Evolutionary conservation across 345 rosid genomes (phyloP).

Genomic region (Gossypium herbaceum): DNA sequence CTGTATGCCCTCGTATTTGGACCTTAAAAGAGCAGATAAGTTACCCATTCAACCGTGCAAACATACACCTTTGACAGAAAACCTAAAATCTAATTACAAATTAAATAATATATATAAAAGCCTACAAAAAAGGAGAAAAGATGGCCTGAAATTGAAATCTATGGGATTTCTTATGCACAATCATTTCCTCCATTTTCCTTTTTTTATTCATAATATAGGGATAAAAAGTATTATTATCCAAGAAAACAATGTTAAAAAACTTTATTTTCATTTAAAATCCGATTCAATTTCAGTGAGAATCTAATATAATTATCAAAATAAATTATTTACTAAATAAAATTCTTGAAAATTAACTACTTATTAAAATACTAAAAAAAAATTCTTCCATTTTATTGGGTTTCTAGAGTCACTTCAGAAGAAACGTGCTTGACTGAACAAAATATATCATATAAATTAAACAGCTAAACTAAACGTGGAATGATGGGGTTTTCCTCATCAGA

Average conservation of each 20-base stretch:
- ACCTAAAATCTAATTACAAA: conserved; percentile 3
- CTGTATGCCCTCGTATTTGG: conserved; percentile 19
- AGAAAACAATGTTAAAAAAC: too few relatives aligned
- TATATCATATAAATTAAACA: background rate
- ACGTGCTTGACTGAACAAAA: conserved; percentile 55
- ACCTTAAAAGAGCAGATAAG: conserved; percentile 15
- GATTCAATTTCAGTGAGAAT: rapidly evolving
- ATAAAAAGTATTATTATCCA: too few relatives aligned
- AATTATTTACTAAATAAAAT: too few relatives aligned
- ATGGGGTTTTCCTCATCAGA: background rate
- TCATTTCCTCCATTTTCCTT: background rate
- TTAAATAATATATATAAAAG: conserved; percentile 13
- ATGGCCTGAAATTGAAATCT: conserved; percentile 12
- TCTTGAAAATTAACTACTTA: too few relatives aligned
- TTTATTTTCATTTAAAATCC: too few relatives aligned
- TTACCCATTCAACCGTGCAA: conserved; percentile 13
- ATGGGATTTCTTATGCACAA: background rate
- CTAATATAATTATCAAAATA: background rate
- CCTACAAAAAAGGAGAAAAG: conserved; percentile 40
- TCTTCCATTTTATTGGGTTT: conserved; percentile 8
- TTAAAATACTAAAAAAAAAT: background rate
- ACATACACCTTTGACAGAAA: conserved; percentile 18
- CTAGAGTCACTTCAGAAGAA: conserved; percentile 32
- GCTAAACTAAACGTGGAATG: background rate
- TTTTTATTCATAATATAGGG: background rate